Conservation (phyloP, 805 yeast genomes). For the Kodamaea kakaduensis region DNA sequence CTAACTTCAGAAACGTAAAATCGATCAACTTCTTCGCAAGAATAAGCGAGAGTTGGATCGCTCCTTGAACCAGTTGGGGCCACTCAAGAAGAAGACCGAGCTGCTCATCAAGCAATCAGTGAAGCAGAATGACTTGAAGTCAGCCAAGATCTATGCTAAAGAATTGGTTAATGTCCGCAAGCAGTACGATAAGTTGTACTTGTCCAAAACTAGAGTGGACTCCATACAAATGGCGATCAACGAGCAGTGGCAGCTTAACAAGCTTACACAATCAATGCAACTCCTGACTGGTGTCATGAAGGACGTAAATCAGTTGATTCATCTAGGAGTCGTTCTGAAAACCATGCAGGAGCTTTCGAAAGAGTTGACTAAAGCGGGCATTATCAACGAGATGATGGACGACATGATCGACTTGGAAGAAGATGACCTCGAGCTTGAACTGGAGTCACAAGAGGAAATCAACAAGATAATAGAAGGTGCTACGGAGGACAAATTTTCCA, state of each 20-base stretch:
- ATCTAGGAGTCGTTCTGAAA: constrained; percentile 71
- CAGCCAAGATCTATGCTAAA: constrained; percentile 75
- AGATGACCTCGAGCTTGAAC: constrained; percentile 50
- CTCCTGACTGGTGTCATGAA: constrained; percentile 78
- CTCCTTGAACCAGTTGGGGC: constrained; percentile 58
- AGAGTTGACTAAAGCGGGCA: constrained; percentile 81
- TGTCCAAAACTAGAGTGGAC: constrained; percentile 80
- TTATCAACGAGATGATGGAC: constrained; percentile 92
- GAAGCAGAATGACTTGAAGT: constrained; percentile 67
- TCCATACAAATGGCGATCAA: constrained; percentile 85
- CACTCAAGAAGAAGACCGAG: constrained; percentile 71
- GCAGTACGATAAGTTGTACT: constrained; percentile 69
- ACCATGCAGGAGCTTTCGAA: constrained; percentile 83
- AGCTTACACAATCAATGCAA: constrained; percentile 76
- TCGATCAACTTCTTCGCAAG: constrained; percentile 75
- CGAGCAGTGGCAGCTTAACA: constrained; percentile 84
- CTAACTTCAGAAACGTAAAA: constrained; percentile 54
- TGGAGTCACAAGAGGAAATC: constrained; percentile 64
- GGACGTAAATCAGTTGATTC: constrained; percentile 77
- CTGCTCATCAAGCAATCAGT: constrained; percentile 69
- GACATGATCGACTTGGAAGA: constrained; percentile 74
- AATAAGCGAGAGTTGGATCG: constrained; percentile 83
- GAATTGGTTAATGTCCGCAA: constrained; percentile 72
- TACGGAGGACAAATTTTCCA: constrained; percentile 38
- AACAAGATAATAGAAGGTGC: constrained; percentile 50